Conservation (phyloP, 1,139 yeast species). For the Geotrichum histeridarum region DNA sequence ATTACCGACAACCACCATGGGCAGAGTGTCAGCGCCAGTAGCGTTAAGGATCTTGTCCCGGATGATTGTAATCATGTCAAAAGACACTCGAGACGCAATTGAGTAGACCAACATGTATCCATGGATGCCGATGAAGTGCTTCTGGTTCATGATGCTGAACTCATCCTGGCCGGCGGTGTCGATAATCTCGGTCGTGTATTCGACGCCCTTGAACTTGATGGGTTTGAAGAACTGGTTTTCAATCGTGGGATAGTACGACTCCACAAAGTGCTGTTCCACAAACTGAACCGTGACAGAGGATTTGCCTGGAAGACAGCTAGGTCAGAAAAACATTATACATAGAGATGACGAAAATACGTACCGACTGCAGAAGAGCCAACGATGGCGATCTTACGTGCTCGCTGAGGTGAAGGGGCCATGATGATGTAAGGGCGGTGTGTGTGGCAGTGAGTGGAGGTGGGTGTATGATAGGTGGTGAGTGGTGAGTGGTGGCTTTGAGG, state of each 20-base stretch:
- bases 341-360: conserved; percentile 18
- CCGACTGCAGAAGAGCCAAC: conserved; percentile 91
- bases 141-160: conserved; percentile 76
- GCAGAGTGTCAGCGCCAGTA: conserved; percentile 66
- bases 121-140: conserved; percentile 76
- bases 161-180: conserved; percentile 93
- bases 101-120: conserved; percentile 82
- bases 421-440: too few species aligned
- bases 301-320: conserved; percentile 43
- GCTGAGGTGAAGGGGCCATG: conserved; percentile 37
- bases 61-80: conserved; percentile 70
- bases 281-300: conserved; percentile 84
- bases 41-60: conserved; percentile 80
- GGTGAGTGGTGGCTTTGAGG: neutral
- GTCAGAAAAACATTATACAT: neutral
- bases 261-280: conserved; percentile 85
- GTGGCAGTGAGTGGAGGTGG: neutral
- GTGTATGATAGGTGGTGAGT: neutral
- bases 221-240: conserved; percentile 82
- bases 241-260: conserved; percentile 86
- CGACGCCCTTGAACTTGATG: conserved; percentile 65
- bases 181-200: conserved; percentile 76
- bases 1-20: conserved; percentile 80
- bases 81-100: conserved; percentile 72
- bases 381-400: conserved; percentile 76